phyloP scores from a whole-genome alignment of 345 rosid species.

The Geranium rotundifolium region DNA sequence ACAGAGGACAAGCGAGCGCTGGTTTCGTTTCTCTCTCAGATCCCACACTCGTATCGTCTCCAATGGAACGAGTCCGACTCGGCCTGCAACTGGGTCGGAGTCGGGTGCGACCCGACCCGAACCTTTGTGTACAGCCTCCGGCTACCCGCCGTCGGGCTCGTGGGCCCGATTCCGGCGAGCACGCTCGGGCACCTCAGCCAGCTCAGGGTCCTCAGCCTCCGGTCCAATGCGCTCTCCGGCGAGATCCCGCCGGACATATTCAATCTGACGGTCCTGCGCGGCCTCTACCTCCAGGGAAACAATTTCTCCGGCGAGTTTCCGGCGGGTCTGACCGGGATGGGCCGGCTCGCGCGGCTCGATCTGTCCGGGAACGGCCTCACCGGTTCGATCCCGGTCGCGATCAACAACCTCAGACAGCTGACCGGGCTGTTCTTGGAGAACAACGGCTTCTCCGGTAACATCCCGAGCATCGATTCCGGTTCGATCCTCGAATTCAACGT shows the following conservation, averaged over 20 bases:
- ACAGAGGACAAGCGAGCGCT: conserved; percentile 28
- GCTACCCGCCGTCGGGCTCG: conserved; percentile 48
- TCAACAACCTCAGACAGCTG: conserved; percentile 41
- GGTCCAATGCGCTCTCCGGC: conserved; percentile 62
- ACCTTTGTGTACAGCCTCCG: conserved; percentile 14
- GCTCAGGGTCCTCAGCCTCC: conserved; percentile 64
- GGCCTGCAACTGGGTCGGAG: conserved; percentile 51
- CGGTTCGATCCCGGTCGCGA: conserved; percentile 56
- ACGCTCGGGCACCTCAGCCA: conserved; percentile 63
- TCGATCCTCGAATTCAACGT: conserved; percentile 1
- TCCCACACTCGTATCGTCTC: conserved; percentile 16
- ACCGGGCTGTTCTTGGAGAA: conserved; percentile 46
- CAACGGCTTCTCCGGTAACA: conserved; percentile 22
- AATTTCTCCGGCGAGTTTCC: conserved; percentile 58
- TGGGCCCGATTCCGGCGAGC: conserved; percentile 55
- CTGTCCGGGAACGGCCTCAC: conserved; percentile 55
- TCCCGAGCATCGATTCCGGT: conserved; percentile 10
- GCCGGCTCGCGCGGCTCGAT: conserved; percentile 54
- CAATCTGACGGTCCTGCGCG: conserved; percentile 50
- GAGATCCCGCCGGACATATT: conserved; percentile 52
- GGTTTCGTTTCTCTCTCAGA: conserved; percentile 15
- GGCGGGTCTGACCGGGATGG: conserved; percentile 38
- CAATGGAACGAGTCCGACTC: conserved; percentile 20
- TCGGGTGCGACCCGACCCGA: conserved; percentile 43
- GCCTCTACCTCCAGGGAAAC: conserved; percentile 69